A percentile compares a stretch with the other conserved stretches of the same genome.
Evolutionary conservation across 805 yeast species (phyloP).

Genomic region (Ogataea trehaloabstinens): DNA sequence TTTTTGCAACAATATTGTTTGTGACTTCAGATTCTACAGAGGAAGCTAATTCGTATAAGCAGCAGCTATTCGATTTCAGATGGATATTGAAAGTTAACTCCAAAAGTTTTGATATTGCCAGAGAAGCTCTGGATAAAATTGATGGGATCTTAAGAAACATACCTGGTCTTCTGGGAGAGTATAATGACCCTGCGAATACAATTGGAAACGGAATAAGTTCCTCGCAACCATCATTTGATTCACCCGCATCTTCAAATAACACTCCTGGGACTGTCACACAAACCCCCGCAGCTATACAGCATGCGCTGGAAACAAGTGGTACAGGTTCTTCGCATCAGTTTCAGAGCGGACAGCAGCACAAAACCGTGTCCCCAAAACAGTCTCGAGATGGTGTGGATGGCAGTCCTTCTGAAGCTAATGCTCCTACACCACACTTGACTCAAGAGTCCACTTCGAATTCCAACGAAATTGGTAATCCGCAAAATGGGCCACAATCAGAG

Average conservation of each 20-base stretch:
- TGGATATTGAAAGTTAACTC: conserved; percentile 74
- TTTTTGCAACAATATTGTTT: conserved; percentile 79
- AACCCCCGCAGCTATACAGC: neutral
- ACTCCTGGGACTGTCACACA: conserved; percentile 3
- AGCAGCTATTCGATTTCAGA: conserved; percentile 71
- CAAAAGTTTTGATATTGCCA: conserved; percentile 74
- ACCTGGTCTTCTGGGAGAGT: conserved; percentile 56
- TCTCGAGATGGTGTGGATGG: too few relatives aligned
- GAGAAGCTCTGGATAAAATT: conserved; percentile 67
- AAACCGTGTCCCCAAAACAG: too few relatives aligned
- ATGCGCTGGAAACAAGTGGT: neutral
- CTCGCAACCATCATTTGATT: conserved; percentile 6
- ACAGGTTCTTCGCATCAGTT: too few relatives aligned
- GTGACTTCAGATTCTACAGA: conserved; percentile 62
- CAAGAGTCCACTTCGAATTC: conserved; percentile 2
- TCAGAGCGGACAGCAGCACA: too few relatives aligned
- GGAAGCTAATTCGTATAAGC: conserved; percentile 63
- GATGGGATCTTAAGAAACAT: conserved; percentile 72
- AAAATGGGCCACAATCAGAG: neutral
- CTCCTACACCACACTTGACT: too few relatives aligned
- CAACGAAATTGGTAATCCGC: neutral
- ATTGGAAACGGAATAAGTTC: conserved; percentile 4
- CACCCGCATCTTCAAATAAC: conserved; percentile 8
- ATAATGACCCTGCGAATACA: conserved; percentile 11
- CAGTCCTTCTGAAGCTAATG: too few relatives aligned